Evolutionary conservation across 2,329 filamentous ascomycete species (phyloP), one percentile per base, ranked within the genome.

Genomic region (Rutstroemia sp.): DNA sequence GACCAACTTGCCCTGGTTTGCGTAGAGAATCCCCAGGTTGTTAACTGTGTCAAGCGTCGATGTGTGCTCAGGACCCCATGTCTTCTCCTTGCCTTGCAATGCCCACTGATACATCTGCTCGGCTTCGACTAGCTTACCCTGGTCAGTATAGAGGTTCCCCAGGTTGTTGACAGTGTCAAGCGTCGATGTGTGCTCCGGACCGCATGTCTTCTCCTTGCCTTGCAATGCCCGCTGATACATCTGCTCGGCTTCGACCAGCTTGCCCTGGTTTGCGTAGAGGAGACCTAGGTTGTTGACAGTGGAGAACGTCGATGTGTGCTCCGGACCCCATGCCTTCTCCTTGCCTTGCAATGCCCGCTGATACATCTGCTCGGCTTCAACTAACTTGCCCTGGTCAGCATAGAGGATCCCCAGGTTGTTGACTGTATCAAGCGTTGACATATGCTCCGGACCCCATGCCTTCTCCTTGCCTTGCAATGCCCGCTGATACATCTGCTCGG

Each of bases 141-240:
- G 48, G 4, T 50, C 16, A 1, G 1, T 7, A 16, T 50, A 50
- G n/a, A 50, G 48, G n/a, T 10, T 17, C 1, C 16, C 48, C 16
- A 50, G 17, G n/a, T 50, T 41, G 19, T 50, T 50, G 17, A 41
- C 34, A 25, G n/a, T 50, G 4, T 50, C 8, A 8, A 50, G 48
- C 9, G 48, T 50, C n/a, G 48, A 57, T 39, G 37, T 48, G 17
- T 47, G 16, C 5, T 58, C 61, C 4, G 27, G 27, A 30, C 27
- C 25, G 1, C 41, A 25, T 7, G 30, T 17, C 19, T 21, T 50
- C 17, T 50, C 48, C 3, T 21, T 5, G 3, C 30, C 48, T 41
- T 50, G 2, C 1, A 50, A 3, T 41, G 30, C 48, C 9, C 48
- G 48, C 30, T 50, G 16, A 25, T 41, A 50, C 48, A 50, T 50